Evolutionary conservation across 106 monocot species (phyloP), one percentile per base, ranked within the genome.

Genomic region (Vanilla planifolia): DNA sequence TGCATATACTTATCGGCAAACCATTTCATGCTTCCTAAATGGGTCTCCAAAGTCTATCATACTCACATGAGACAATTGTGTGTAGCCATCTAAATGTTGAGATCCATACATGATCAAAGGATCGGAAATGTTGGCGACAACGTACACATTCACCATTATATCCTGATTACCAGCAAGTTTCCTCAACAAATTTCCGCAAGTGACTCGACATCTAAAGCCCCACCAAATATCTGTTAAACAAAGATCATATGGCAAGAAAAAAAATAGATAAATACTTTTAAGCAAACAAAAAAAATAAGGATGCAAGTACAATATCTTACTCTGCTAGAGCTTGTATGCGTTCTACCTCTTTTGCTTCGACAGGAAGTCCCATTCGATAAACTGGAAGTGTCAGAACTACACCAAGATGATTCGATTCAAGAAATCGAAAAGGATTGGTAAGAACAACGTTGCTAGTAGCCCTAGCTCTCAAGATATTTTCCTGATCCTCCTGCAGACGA

Each of bases 11-110:
- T 81, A 74, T 91, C 87, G 81, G 77, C 96, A 98, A 36, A 72
- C 48, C 91, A 98, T 98, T 35, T 98, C 73, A 48, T 98, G 96
- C 50, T 69, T 98, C 61, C 91, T 81, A 37, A 82, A 98, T 41
- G 91, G 96, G 68, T 98, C 96, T 27, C 91, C 96, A 71, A 98
- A 98, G 63, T 98, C 96, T 24, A 98, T 77, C 73, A 79, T 79
- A 60, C 87, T 85, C 39, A 68, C 71, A 72, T 88, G 88, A 7
- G 75, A 77, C 24, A 80, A 67, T 34, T 66, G 64, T 20, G 36
- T 65, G 53, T 85, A 81, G 24, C 81, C 84, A 27, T 82, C 67
- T 7, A 75, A 80, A 43, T 78, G 50, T 60, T 87, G 55, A 6
- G 82, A 65, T 37, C 96, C 96, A 75, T 98, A 98, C 96, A 98